Evolutionary conservation across 345 rosid species (phyloP), one percentile per base, ranked within the genome.

Genomic region (Pistacia integerrima): DNA sequence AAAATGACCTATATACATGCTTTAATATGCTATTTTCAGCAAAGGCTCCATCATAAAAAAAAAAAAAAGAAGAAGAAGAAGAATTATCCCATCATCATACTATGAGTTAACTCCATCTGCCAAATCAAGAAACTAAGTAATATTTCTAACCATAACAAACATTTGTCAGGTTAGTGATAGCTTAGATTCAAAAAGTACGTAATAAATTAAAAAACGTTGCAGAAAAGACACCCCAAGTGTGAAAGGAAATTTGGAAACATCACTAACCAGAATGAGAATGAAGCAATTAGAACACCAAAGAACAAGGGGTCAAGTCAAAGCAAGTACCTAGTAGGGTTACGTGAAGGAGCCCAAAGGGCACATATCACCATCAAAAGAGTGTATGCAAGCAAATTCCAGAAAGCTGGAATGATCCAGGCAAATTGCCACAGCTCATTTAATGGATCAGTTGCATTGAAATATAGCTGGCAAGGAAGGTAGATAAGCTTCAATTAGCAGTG

Each of bases 341-440:
- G 81, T 49, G 99, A 96, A 75, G 99, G 99, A 82, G 94, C 92
- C 99, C 97, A 93, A n/a, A 96, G 96, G 65, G 85, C 59, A 81
- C 98, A 92, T 77, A 96, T 91, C 59, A 96, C 87, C 79, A 73
- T 88, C 87, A 96, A 85, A 64, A 93, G 86, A 77, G 82, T 80
- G 77, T 77, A 96, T 3, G 98, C 90, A 58, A 96, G 90, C 76
- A 93, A 16, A 78, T 83, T 85, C 98, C 98, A 96, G 87, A 93
- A 90, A 12, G 93, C 97, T 55, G 99, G 99, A 85, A 93, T 90
- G 74, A 96, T 88, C 99, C 98, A 96, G 7, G 93, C 94, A 74
- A 89, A 79, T 92, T 84, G 89, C 97, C 99, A 95, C 74, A 95
- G 79, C 86, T 93, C 99, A 55, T 94, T 91, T 76, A 91, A 83